Base-by-base conservation (phyloP, 495 filamentous ascomycete species). In the Penicillium cataractarum region DNA sequence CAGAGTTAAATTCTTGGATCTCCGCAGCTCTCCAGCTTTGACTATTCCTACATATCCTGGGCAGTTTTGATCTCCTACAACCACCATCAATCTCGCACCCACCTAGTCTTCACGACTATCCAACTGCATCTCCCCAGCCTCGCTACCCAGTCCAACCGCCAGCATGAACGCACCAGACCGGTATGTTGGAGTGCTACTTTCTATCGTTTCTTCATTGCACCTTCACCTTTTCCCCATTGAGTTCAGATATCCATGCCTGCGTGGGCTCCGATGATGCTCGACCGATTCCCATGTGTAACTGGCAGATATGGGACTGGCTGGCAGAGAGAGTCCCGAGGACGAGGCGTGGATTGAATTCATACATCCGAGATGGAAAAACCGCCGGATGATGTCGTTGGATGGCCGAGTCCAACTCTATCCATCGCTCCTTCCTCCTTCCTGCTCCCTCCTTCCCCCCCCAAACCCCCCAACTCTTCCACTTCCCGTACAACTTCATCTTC, bases 121-220 rank as follows among this genome's bases (percentile, higher is more conserved):
- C 8, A 21, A 19, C 42, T 8, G 9, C n/a, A 19, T 10, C 42
- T 46, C 8, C 42, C 10, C 42, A 46, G 15, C 4, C 21, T 49
- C 21, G 10, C 21, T 8, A 24, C 6, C 19, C 42, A 48, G 22
- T 4, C 42, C n/a, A n/a, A n/a, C n/a, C n/a, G n/a, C n/a, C 72
- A 84, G 72, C 22, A 91, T 91, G 88, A 91, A 91, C 73, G 89
- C 89, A 2, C 89, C 89, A 24, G 89, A 91, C 67, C 80, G 89
- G 89, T 82, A 72, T 71, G 76, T 64, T 58, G 51, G 12, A 31
- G 12, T 33, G 4, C n/a, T 21, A 31, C 13, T 33, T 33, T 29
- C 15, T 49, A 6, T 49, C 22, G 6, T 15, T 50, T 27, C 17
- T 29, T 29, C 3, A 17, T n/a, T 26, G 21, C 13, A 29, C 21